Percentiles rank a stretch among this genome's conserved stretches.
Conservation (phyloP, 176 grass and related monocot genomes). For the Poa annua region DNA sequence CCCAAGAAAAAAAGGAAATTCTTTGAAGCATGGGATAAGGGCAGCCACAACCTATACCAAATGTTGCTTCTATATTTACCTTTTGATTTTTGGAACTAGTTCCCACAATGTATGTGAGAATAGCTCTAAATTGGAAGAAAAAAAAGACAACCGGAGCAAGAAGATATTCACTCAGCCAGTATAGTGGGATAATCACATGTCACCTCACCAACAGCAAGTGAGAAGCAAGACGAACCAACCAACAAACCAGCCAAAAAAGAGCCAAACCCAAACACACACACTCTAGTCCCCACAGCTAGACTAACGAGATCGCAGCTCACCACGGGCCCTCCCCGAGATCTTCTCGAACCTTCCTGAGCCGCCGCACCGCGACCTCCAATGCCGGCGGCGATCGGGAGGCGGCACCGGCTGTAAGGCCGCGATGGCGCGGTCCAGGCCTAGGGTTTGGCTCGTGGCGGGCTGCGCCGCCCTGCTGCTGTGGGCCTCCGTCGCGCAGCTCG, state of each 20-base stretch:
- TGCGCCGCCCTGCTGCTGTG: conserved; percentile 71
- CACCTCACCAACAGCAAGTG: not conserved
- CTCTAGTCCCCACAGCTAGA: not conserved
- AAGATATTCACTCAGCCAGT: not conserved
- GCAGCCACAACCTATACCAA: too few species aligned
- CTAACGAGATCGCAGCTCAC: conserved; percentile 30
- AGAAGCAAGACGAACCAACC: not conserved
- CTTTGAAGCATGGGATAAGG: too few species aligned
- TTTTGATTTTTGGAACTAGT: too few species aligned
- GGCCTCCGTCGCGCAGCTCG: conserved; percentile 70
- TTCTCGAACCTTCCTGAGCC: conserved; percentile 32
- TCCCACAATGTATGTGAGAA: too few species aligned
- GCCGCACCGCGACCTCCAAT: not conserved
- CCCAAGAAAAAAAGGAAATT: too few species aligned
- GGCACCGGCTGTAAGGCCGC: conserved; percentile 36
- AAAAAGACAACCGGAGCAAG: too few species aligned
- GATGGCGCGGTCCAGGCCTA: conserved; percentile 66
- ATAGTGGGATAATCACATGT: not conserved
- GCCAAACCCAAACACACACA: conserved; percentile 5
- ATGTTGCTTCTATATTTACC: too few species aligned
- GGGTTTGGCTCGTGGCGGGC: conserved; percentile 67
- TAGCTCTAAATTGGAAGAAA: too few species aligned
- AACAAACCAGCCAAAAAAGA: not conserved
- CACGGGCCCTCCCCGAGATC: conserved; percentile 8
- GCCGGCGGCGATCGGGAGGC: conserved; percentile 29